Base-by-base conservation (phyloP, 2,329 filamentous ascomycete genomes). In the Parasarocladium wereldwijsianum region DNA sequence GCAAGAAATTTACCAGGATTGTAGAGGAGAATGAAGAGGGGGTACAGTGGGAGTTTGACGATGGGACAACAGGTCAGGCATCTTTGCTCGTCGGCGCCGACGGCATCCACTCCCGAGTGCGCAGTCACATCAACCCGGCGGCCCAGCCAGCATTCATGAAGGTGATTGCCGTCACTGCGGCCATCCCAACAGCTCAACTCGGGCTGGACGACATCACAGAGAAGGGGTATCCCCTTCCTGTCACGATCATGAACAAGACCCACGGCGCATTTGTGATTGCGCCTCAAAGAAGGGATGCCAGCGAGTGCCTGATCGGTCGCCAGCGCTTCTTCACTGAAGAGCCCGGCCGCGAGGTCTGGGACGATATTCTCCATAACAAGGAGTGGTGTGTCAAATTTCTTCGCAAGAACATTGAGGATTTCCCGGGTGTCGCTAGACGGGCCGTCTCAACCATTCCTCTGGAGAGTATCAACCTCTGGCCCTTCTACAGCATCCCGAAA, bases 31-130 rank as follows among this genome's bases (percentile, higher is more conserved):
- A 46, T 0, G 46, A 52, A 0, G 33, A 53, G 0, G 42, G 43
- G 0, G 61, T 70, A 0, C 54, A 46, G 1, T 64, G 62, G 38
- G 51, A 51, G 9, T 66, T 72, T 32, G 45, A 45, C 0, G 60
- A 69, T 31, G 65, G 62, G 2, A 51, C 51, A 0, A 49, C 41
- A 0, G 49, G 39, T 2, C 43, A 39, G 0, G 60, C 64, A 0
- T 38, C 47, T 3, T 41, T 68, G 9, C 55, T 76, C 0, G 50
- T 74, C 11, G 70, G 67, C 0, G 64, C 66, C 0, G 70, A 76
- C 34, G 70, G 70, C 1, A 74, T 75, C 29, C 65, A 74, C 41
- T 72, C 67, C 1, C 52, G 49, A 0, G 63, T 74, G 0, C 57
- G 68, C 3, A 53, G 49, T 4, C 59, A 69, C 24, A 47, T 76